These are phyloP conservation scores for Margaritispora aquatica DNA, from an alignment of 495 filamentous ascomycete genomes.

Conservation along the genomic window DNA sequence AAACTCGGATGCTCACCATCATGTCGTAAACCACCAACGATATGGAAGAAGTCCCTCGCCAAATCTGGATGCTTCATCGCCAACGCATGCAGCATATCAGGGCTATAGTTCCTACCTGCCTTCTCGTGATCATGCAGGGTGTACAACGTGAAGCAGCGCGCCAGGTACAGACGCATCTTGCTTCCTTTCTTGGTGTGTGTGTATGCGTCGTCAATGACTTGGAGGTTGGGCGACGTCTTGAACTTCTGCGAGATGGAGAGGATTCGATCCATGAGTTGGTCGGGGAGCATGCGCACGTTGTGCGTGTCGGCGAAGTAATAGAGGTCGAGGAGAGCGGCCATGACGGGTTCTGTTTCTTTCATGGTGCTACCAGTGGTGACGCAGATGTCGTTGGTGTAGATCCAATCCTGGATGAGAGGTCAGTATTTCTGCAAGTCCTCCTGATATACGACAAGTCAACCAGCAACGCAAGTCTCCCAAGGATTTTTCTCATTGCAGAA, in stretches of 20 bases:
- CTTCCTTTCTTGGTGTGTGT: neutral
- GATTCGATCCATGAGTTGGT: neutral
- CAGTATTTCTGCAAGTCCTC: neutral
- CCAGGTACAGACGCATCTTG: neutral
- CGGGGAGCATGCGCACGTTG: neutral
- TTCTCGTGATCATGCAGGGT: neutral
- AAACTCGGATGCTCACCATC: neutral
- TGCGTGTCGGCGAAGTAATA: neutral
- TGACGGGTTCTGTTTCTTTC: neutral
- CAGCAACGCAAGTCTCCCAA: too few species aligned
- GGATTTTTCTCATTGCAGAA: too few species aligned
- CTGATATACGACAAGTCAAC: neutral
- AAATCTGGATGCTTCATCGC: neutral
- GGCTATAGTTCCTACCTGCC: neutral
- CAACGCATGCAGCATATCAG: neutral
- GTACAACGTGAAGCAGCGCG: neutral
- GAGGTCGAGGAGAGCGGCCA: neutral
- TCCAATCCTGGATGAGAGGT: neutral
- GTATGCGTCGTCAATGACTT: neutral
- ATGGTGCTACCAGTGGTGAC: neutral
- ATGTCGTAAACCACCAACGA: neutral
- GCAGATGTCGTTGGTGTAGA: neutral
- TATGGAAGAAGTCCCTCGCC: neutral
- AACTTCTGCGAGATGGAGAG: neutral
- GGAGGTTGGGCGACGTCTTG: neutral